Percentiles rank a stretch among this genome's conserved stretches.
Conservation (phyloP, 1,139 yeast genomes). For the Sporopachydermia cereana region DNA sequence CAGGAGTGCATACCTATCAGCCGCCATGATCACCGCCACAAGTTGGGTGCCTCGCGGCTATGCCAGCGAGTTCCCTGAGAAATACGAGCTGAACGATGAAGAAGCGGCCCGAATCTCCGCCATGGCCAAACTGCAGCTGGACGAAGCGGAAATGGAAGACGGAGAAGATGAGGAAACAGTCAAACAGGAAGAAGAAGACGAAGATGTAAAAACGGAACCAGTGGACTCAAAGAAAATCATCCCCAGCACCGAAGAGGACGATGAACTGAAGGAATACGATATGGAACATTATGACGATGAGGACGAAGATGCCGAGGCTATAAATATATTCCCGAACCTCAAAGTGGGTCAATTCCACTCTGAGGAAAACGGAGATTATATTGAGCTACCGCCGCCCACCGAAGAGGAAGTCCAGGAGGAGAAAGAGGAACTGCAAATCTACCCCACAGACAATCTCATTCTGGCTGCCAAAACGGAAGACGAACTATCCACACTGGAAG, state of each 20-base stretch:
- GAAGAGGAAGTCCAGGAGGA: slow-evolving; percentile 63
- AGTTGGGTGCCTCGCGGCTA: slow-evolving; percentile 96
- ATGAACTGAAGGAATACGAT: slow-evolving; percentile 79
- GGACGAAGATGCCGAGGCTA: slow-evolving; percentile 26
- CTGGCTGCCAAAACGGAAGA: slow-evolving; percentile 94
- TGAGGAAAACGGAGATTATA: slow-evolving; percentile 50
- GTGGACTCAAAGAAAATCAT: slow-evolving; percentile 20
- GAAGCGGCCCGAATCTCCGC: slow-evolving; percentile 87
- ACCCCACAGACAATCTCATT: slow-evolving; percentile 82
- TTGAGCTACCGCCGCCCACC: slow-evolving; percentile 48
- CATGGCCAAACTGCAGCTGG: slow-evolving; percentile 72
- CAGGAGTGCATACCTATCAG: slow-evolving; percentile 5
- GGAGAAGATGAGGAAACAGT: slow-evolving; percentile 18
- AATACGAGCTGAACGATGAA: slow-evolving; percentile 78
- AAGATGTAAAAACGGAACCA: slow-evolving; percentile 10
- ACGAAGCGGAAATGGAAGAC: slow-evolving; percentile 53
- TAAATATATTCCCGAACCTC: slow-evolving; percentile 27
- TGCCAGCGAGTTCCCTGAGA: slow-evolving; percentile 86
- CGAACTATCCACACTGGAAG: slow-evolving; percentile 84
- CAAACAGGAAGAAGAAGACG: slow-evolving; percentile 18
- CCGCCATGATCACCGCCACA: slow-evolving; percentile 74
- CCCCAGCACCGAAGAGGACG: slow-evolving; percentile 54
- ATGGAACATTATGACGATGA: slow-evolving; percentile 77
- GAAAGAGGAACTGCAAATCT: slow-evolving; percentile 71
- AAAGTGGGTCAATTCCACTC: slow-evolving; percentile 36